A percentile compares a stretch with the other conserved stretches of the same genome.
Conservation (phyloP, 2,329 filamentous ascomycete species). For the Zymoseptoria ardabiliae region DNA sequence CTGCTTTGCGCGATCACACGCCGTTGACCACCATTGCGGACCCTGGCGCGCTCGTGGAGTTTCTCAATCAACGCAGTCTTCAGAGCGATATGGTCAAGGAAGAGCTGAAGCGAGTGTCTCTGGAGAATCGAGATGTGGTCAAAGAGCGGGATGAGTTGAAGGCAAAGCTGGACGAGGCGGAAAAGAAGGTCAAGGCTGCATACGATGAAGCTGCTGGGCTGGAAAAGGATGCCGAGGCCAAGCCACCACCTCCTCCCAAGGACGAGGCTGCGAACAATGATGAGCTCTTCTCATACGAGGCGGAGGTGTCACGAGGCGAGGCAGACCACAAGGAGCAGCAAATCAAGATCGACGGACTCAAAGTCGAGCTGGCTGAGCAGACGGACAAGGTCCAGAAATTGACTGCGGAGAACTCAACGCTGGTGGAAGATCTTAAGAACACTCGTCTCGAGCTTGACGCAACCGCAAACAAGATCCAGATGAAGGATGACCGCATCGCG, state of each 20-base stretch:
- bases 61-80: conserved; percentile 75
- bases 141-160: conserved; percentile 71
- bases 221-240: conserved; percentile 29
- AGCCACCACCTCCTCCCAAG: conserved; percentile 1
- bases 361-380: conserved; percentile 64
- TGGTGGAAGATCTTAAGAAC: conserved; percentile 64
- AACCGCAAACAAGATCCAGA: conserved; percentile 35
- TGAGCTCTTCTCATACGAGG: conserved; percentile 89
- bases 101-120: conserved; percentile 78
- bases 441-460: conserved; percentile 35
- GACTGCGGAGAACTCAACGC: conserved; percentile 54
- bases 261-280: conserved; percentile 38
- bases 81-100: conserved; percentile 91
- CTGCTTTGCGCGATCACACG: conserved; percentile 82
- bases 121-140: conserved; percentile 28
- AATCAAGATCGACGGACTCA: conserved; percentile 62
- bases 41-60: conserved; percentile 76
- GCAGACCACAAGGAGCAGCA: conserved; percentile 51
- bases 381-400: conserved; percentile 34
- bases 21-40: conserved; percentile 84
- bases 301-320: conserved; percentile 45
- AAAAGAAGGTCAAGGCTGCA: conserved; percentile 55
- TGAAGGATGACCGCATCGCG: conserved; percentile 17
- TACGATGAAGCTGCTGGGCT: conserved; percentile 57
- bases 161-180: conserved; percentile 63